Evolutionary conservation across 257 asterid species (phyloP).

Genomic region (Rhazya stricta): DNA sequence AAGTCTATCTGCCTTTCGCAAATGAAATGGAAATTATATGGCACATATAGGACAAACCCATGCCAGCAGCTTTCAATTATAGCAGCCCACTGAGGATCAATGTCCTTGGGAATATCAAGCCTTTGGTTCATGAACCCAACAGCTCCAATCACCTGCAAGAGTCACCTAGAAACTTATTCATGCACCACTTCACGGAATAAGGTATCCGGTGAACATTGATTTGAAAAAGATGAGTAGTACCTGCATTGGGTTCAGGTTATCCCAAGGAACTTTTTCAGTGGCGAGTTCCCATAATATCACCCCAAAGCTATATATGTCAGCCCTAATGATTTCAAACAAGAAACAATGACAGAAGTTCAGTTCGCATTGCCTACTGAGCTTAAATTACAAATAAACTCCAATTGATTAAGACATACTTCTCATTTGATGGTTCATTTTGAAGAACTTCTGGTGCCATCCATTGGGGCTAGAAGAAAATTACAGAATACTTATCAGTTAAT

Average conservation of each 20-base stretch:
- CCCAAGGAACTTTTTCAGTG: slow-evolving; percentile 93
- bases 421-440: slow-evolving; percentile 85
- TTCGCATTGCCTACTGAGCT: neutral
- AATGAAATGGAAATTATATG: slow-evolving; percentile 1
- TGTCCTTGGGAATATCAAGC: slow-evolving; percentile 69
- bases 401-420: slow-evolving; percentile 52
- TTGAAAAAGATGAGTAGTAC: slow-evolving; percentile 28
- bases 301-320: slow-evolving; percentile 83
- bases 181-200: neutral
- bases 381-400: neutral
- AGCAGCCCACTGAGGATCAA: slow-evolving; percentile 73
- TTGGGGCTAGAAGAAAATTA: slow-evolving; percentile 67
- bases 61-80: slow-evolving; percentile 90
- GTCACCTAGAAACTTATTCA: slow-evolving; percentile 7
- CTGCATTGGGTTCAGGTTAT: slow-evolving; percentile 87
- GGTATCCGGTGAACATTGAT: neutral
- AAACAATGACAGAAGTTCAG: slow-evolving; percentile 12
- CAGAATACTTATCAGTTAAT: slow-evolving; percentile 5
- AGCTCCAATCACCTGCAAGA: slow-evolving; percentile 81
- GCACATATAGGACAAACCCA: slow-evolving; percentile 40
- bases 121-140: slow-evolving; percentile 98
- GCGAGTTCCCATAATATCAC: slow-evolving; percentile 94
- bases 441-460: slow-evolving; percentile 99
- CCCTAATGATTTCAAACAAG: slow-evolving; percentile 48
- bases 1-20: neutral